These are phyloP conservation scores for Globisporangium perplexum DNA, from an alignment of 352 stramenopile genomes.

Conservation along the genomic window DNA sequence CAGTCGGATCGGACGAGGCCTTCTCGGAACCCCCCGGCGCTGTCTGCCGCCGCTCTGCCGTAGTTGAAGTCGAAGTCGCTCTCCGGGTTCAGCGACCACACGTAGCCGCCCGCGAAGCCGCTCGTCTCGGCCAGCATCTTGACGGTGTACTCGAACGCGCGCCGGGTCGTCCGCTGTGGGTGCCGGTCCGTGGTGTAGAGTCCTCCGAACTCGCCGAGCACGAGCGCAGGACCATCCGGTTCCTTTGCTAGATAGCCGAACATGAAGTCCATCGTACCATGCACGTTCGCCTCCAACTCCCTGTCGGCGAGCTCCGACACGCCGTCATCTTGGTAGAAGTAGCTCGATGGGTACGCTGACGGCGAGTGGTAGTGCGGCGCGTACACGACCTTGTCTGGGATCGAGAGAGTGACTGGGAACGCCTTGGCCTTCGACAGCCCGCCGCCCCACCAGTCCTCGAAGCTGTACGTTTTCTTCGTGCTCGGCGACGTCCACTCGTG, in stretches of 20 bases:
- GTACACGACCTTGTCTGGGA: constrained; percentile 67
- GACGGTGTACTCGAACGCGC: constrained; percentile 55
- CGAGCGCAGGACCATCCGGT: constrained; percentile 31
- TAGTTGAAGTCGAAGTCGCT: constrained; percentile 64
- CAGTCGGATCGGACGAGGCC: constrained; percentile 50
- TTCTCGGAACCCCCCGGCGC: constrained; percentile 37
- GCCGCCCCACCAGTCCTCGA: constrained; percentile 63
- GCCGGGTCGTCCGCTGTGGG: constrained; percentile 52
- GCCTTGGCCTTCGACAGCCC: constrained; percentile 35
- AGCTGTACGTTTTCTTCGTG: constrained; percentile 36
- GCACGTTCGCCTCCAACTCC: constrained; percentile 28
- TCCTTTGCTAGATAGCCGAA: constrained; percentile 53
- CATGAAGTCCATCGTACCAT: constrained; percentile 56
- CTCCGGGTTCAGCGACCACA: constrained; percentile 73
- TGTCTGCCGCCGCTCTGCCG: constrained; percentile 18
- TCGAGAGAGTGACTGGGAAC: constrained; percentile 37
- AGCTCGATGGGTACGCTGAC: constrained; percentile 48
- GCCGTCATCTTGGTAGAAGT: constrained; percentile 38
- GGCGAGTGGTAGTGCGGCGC: constrained; percentile 74
- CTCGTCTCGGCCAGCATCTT: constrained; percentile 36
- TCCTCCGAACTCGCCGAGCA: constrained; percentile 66
- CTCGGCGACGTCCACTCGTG: constrained; percentile 30
- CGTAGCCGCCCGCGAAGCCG: constrained; percentile 53
- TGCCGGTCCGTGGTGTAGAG: constrained; percentile 50
- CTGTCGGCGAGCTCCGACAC: constrained; percentile 42